Base-by-base conservation (phyloP, 1,139 yeast species). In the Candida frijolesensis region DNA sequence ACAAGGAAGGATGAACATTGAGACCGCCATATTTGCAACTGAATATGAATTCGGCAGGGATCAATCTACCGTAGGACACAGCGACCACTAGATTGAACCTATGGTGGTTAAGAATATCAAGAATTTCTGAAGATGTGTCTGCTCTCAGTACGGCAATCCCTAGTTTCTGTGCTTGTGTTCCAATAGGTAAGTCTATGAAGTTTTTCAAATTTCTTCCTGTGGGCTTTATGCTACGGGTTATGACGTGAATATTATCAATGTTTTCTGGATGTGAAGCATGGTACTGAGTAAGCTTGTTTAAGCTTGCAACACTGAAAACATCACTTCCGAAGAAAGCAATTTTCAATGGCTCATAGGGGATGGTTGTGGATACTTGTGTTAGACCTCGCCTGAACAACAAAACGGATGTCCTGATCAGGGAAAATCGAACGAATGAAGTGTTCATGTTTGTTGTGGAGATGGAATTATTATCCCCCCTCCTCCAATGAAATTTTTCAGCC, bases 1-100 rank as follows among this genome's bases (percentile, higher is more conserved):
- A 74, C 15, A 92, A 66, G 0, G 97, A 90, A 0, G 99, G 99
- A 64, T 94, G 99, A 0, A 94, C 92, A 62, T 94, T 94, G 22
- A 94, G 62, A 0, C 97, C 96, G 0, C 94, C 92, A 61, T 68
- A 82, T 9, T 68, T 65, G 40, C 86, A 69, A 0, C 63, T 43
- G 0, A 62, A 48, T 2, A 94, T 66, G 55, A 90, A 83, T 2
- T 66, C 53, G 0, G 69, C 69, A 0, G 98, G 97, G 6, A 94
- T 89, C 45, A 92, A 71, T 48, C 76, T 76, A 0, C 99, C 99
- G 63, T 84, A 94, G 0, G 97, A 90, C 1, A 91, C 98, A 0
- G 98, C 97, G 25, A 94, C 76, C 0, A 91, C 86, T 57, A 91
- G 64, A 57, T 88, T 81, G 61, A 78, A 87, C 1, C 63, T 53